Evolutionary conservation across 2,329 filamentous ascomycete species (phyloP).

Genomic region (Diaporthe eres): DNA sequence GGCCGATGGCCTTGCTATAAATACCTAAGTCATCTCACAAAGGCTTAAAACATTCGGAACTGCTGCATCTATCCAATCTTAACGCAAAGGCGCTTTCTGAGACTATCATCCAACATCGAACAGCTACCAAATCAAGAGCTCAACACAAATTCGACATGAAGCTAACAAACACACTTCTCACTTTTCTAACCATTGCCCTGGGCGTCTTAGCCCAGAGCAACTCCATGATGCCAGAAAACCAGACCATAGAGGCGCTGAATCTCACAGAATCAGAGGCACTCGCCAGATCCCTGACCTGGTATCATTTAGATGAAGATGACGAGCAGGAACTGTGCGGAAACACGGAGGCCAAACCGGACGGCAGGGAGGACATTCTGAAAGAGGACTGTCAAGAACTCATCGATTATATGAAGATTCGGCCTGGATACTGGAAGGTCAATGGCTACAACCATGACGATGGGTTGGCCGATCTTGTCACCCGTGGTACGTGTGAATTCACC

Average conservation of each 20-base stretch:
- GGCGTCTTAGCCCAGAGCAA: not conserved
- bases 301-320: constrained; percentile 7
- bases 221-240: not conserved
- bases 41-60: not conserved
- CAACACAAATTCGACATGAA: not conserved
- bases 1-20: not conserved
- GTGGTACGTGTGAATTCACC: not conserved
- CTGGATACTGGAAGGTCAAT: constrained; percentile 9
- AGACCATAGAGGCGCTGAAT: not conserved
- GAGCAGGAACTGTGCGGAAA: constrained; percentile 16
- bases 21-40: not conserved
- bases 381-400: not conserved
- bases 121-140: not conserved
- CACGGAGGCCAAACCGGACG: not conserved
- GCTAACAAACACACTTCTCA: constrained; percentile 8
- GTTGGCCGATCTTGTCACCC: not conserved
- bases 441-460: not conserved
- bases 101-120: not conserved
- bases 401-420: not conserved
- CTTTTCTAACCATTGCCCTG: not conserved
- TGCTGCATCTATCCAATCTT: not conserved
- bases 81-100: not conserved
- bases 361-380: not conserved
- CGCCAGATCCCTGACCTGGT: constrained; percentile 6
- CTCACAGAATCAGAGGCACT: not conserved